A percentile compares a stretch with the other conserved stretches of the same genome.
These are phyloP conservation scores for Yueomyces sp. DNA, from an alignment of 805 yeast species.

Conservation along the genomic window DNA sequence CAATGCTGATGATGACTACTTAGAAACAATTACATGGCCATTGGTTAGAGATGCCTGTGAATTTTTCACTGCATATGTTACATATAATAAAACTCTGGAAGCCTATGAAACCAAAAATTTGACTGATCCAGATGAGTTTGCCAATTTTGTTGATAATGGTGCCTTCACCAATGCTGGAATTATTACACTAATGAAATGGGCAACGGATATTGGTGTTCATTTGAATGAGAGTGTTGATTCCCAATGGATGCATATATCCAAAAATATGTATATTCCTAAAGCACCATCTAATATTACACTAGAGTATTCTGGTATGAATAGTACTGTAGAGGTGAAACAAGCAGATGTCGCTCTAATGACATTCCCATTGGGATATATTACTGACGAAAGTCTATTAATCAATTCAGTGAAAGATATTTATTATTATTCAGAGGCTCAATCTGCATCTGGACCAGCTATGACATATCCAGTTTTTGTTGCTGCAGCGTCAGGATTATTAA, in stretches of 20 bases:
- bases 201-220: constrained; percentile 42
- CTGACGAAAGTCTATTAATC: constrained; percentile 26
- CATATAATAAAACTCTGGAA: constrained; percentile 34
- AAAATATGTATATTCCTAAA: constrained; percentile 49
- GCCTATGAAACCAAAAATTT: constrained; percentile 50
- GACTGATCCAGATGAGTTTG: constrained; percentile 84
- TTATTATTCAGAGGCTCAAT: constrained; percentile 56
- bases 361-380: constrained; percentile 46
- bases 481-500: constrained; percentile 49
- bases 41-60: constrained; percentile 57
- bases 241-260: constrained; percentile 38
- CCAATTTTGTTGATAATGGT: constrained; percentile 67
- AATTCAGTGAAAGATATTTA: constrained; percentile 41
- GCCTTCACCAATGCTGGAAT: constrained; percentile 77
- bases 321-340: constrained; percentile 58
- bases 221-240: constrained; percentile 26
- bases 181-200: constrained; percentile 52
- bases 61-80: constrained; percentile 47
- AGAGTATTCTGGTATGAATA: constrained; percentile 68
- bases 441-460: constrained; percentile 81
- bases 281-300: constrained; percentile 44
- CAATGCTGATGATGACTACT: constrained; percentile 38
- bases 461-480: constrained; percentile 72
- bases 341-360: constrained; percentile 72
- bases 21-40: constrained; percentile 48